These are phyloP conservation scores for Senna siamea DNA, from an alignment of 306 rosid species.

Conservation along the genomic window DNA sequence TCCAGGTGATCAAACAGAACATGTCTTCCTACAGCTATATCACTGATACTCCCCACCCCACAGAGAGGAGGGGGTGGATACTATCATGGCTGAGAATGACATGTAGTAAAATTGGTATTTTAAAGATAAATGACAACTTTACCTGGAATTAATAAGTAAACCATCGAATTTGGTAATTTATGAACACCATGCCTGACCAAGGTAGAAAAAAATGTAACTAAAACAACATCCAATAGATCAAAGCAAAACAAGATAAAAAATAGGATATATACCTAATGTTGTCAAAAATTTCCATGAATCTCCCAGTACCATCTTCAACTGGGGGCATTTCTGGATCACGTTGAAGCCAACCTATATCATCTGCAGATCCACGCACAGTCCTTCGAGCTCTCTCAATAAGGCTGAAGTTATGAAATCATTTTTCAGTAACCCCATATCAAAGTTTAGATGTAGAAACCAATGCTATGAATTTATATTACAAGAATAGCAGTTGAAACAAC, in stretches of 20 bases:
- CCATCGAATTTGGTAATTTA: conserved; percentile 83
- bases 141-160: conserved; percentile 97
- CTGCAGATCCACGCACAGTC: conserved; percentile 93
- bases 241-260: conserved; percentile 30
- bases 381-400: conserved; percentile 80
- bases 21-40: conserved; percentile 24
- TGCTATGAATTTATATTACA: conserved; percentile 17
- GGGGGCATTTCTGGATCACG: conserved; percentile 79
- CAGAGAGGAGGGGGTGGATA: background rate
- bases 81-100: conserved; percentile 7
- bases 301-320: conserved; percentile 87
- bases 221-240: conserved; percentile 19
- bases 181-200: conserved; percentile 91
- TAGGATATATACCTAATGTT: conserved; percentile 58
- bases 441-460: conserved; percentile 15
- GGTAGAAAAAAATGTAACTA: conserved; percentile 37
- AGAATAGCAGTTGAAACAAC: conserved; percentile 7
- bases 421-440: conserved; percentile 26
- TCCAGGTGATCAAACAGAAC: conserved; percentile 25
- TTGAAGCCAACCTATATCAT: conserved; percentile 98
- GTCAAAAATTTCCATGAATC: conserved; percentile 78
- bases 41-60: background rate
- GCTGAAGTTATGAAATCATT: conserved; percentile 55
- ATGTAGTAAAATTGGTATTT: conserved; percentile 16
- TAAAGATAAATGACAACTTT: conserved; percentile 24